Percentiles rank a stretch among this genome's conserved stretches.
Evolutionary conservation across 441 rosid genomes (phyloP).

Genomic region (Adansonia madagascariensis): DNA sequence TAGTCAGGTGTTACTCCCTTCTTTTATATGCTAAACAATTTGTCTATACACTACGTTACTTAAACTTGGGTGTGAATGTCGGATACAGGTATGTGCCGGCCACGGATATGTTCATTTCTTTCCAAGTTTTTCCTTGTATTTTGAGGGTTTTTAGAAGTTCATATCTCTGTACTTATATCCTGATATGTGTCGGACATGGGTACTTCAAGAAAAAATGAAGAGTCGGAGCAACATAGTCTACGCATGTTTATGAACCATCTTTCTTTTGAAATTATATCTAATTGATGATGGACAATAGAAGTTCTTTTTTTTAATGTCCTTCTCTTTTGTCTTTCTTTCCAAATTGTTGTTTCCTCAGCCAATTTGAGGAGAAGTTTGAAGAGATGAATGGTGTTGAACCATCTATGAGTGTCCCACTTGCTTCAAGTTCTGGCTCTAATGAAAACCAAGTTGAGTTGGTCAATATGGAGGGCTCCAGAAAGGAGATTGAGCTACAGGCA

Average conservation of each 20-base stretch:
- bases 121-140: too few species aligned
- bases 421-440: conserved; percentile 61
- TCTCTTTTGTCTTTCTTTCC: conserved; percentile 15
- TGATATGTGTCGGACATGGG: too few species aligned
- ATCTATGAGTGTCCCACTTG: conserved; percentile 48
- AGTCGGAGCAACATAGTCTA: not conserved
- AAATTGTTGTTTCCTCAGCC: conserved; percentile 47
- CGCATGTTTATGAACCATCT: conserved; percentile 17
- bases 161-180: too few species aligned
- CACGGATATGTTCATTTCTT: too few species aligned
- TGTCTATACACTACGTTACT: not conserved
- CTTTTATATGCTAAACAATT: conserved; percentile 1
- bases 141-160: too few species aligned
- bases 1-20: conserved; percentile 66
- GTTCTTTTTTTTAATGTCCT: conserved; percentile 19
- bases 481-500: conserved; percentile 43
- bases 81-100: too few species aligned
- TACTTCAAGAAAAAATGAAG: too few species aligned
- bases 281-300: conserved; percentile 14
- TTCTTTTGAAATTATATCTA: conserved; percentile 13
- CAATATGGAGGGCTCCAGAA: conserved; percentile 41
- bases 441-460: conserved; percentile 55
- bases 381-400: conserved; percentile 64
- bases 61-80: too few species aligned
- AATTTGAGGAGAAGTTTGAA: conserved; percentile 86